Evolutionary conservation across 2,329 filamentous ascomycete species (phyloP), one percentile per base, ranked within the genome.

Genomic region (Sporothrix pseudoabietina): DNA sequence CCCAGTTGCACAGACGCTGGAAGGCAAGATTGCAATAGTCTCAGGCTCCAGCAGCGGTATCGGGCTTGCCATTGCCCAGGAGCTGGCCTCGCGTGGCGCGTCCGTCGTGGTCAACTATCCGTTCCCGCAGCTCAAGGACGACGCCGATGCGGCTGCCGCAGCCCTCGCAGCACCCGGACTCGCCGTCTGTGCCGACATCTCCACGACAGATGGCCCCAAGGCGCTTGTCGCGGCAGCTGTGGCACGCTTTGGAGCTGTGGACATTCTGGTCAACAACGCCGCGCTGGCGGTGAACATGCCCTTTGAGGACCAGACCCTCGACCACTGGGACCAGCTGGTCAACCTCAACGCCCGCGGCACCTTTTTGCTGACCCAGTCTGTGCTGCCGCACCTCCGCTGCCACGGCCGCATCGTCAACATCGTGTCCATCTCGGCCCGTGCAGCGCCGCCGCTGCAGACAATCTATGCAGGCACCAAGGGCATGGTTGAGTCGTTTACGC

Each of bases 401-500:
- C 63, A 71, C 12, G 55, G 74, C 9, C 83, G 88, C 8, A 87
- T 91, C 74, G 85, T 90, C 80, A 90, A 90, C 79, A 85, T 91
- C 74, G 84, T 84, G 16, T 89, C 86, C 1, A 83, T 90, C 1
- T 87, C 83, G 10, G 84, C 83, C 0, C 81, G 88, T 0, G 69
- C 52, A 1, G 71, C 71, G 0, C 71, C 72, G 5, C 70, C 75
- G 0, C 72, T 75, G 54, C 74, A 76, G 69, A 73, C 71, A 16
- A 55, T 74, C 47, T 76, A 77, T 65, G 74, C 73, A n/a, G 73
- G 73, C 61, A 76, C 74, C 30, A 77, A 77, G 71, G 87, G 87
- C 0, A 89, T 88, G 6, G 78, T 91, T 19, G 88, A 91, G 78
- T 87, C 85, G 0, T 78, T 90, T 72, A 91, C 89, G 10, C 82